Base-by-base conservation (phyloP, 495 filamentous ascomycete species). In the Hypoxylon subgilvum region DNA sequence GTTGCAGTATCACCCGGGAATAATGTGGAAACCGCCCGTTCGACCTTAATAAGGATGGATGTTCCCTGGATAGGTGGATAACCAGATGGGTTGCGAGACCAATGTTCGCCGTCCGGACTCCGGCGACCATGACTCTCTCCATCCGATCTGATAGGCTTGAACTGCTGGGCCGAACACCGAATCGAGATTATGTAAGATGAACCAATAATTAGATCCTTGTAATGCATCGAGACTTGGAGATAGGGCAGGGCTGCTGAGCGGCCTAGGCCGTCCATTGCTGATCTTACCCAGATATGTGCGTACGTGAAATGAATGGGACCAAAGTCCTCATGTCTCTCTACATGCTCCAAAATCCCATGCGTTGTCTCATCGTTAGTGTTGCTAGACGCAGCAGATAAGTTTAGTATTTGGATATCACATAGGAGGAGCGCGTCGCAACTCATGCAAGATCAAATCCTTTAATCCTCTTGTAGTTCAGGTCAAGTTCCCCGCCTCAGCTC, bases 101-200 rank as follows among this genome's bases (percentile, higher is more conserved):
- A 32, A 13, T 21, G 36, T 31, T 4, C 13, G 9, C 35, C 18
- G 27, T n/a, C n/a, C n/a, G n/a, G 40, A 23, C 13, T 16, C 14
- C 32, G 49, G 49, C 21, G 23, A 30, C 16, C 55, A 9, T 52
- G 23, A 4, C 13, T 13, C 5, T 39, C 25, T 34, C 44, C 50
- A 54, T 22, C 35, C 18, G 48, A 61, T 61, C 57, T 50, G 56
- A 59, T 59, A 59, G 56, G 56, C n/a, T 45, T 52, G 32, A 47
- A 38, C 25, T 16, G 13, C 35, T 27, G 46, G 31, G 10, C 32
- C 10, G 45, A 19, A 62, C 48, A 52, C 43, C 52, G 32, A 8
- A 45, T 45, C 19, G 14, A 23, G 31, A 46, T 56, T 56, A 62
- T 45, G 51, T 62, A 62, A 56, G 58, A 56, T 62, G 32, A 13